Conservation (phyloP, 2,329 filamentous ascomycete species). For the Cladophialophora yegresii region DNA sequence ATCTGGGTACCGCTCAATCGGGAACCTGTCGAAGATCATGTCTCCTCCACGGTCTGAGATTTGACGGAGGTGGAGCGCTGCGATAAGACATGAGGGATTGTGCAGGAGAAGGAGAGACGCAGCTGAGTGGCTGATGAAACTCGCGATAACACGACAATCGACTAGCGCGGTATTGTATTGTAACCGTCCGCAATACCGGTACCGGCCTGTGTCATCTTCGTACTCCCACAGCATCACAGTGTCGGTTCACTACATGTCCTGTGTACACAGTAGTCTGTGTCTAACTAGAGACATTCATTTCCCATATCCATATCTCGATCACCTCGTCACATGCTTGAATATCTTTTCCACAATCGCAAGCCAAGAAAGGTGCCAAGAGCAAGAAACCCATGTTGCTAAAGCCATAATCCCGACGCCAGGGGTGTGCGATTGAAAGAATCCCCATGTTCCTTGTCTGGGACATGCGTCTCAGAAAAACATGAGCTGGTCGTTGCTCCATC, state of each 20-base stretch:
- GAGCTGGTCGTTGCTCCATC: slow-evolving; percentile 72
- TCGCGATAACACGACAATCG: slow-evolving; percentile 16
- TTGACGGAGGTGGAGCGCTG: slow-evolving; percentile 10
- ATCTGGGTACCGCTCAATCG: neutral
- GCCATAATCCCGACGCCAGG: neutral
- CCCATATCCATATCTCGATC: neutral
- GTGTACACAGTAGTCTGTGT: no score
- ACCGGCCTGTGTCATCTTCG: neutral
- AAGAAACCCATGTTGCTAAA: neutral
- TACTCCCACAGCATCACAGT: neutral
- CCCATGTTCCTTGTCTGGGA: neutral
- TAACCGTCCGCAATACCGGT: neutral
- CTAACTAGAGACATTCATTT: neutral
- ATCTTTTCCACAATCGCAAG: neutral
- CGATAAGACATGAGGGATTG: slow-evolving; percentile 17
- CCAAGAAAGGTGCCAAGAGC: neutral
- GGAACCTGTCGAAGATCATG: slow-evolving; percentile 12
- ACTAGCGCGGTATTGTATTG: slow-evolving; percentile 15
- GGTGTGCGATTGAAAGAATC: neutral
- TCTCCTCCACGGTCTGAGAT: slow-evolving; percentile 22
- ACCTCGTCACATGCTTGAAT: neutral
- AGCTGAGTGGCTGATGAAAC: slow-evolving; percentile 20
- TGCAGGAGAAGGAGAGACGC: neutral
- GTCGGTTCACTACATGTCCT: neutral
- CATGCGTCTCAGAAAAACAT: slow-evolving; percentile 65